Evolutionary conservation across 352 stramenopile genomes (phyloP).

Genomic region (Saprolegnia parasitica): DNA sequence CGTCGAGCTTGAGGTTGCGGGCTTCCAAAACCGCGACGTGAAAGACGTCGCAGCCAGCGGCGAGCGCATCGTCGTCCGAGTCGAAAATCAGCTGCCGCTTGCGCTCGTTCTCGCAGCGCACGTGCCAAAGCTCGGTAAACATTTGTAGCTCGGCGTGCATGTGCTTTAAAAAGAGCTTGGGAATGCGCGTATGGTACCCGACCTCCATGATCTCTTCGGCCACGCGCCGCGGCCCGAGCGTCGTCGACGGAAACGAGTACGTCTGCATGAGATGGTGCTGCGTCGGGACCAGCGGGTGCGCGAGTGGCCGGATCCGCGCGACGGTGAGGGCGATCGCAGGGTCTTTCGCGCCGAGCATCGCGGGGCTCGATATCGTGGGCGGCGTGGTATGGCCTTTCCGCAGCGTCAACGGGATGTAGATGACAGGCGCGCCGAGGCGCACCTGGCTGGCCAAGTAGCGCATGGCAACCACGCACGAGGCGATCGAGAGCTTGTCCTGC

Average conservation of each 20-base stretch:
- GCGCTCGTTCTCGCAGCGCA: constrained; percentile 23
- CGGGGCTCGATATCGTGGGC: not conserved
- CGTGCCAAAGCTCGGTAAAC: constrained; percentile 17
- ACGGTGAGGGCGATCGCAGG: constrained; percentile 3
- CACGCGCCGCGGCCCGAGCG: not conserved
- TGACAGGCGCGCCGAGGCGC: not conserved
- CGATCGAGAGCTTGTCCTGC: constrained; percentile 3
- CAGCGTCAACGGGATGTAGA: not conserved
- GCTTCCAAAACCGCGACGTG: constrained; percentile 1
- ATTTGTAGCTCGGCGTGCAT: constrained; percentile 17
- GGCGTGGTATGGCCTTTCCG: not conserved
- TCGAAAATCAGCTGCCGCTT: constrained; percentile 24
- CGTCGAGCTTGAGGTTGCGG: constrained; percentile 13
- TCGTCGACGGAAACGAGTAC: constrained; percentile 13
- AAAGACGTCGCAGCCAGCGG: constrained; percentile 21
- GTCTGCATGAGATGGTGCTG: constrained; percentile 1
- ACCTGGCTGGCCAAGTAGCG: not conserved
- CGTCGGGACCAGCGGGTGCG: constrained; percentile 2
- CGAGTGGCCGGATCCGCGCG: not conserved
- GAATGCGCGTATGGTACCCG: constrained; percentile 13
- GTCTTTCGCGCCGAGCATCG: not conserved
- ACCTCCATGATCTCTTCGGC: constrained; percentile 19
- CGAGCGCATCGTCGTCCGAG: not conserved
- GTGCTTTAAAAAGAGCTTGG: constrained; percentile 2
- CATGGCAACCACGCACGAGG: not conserved